Evolutionary conservation across 2,329 filamentous ascomycete genomes (phyloP).

Genomic region (Lasiodiplodia hormozganensis): DNA sequence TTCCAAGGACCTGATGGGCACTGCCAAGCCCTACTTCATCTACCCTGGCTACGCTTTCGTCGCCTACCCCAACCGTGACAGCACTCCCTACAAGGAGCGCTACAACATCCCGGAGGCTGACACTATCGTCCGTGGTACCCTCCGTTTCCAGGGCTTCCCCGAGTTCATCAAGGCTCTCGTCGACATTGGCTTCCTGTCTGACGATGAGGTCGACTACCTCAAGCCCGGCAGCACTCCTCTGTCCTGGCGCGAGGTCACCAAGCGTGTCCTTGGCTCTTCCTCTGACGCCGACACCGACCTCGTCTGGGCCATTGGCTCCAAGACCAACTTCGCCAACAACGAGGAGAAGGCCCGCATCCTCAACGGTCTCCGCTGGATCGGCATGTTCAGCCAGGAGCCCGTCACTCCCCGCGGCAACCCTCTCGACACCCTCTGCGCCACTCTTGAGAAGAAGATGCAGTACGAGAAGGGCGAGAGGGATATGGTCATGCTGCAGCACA

Average conservation of each 20-base stretch:
- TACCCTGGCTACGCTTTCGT: constrained; percentile 90
- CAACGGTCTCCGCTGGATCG: constrained; percentile 75
- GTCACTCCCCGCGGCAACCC: constrained; percentile 79
- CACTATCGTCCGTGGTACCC: constrained; percentile 83
- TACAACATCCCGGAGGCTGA: constrained; percentile 92
- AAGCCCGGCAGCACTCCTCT: constrained; percentile 62
- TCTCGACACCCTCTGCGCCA: constrained; percentile 88
- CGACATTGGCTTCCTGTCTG: constrained; percentile 86
- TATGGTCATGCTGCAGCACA: constrained; percentile 79
- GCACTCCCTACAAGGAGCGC: constrained; percentile 82
- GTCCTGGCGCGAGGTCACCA: constrained; percentile 84
- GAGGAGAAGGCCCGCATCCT: constrained; percentile 75
- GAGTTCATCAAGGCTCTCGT: constrained; percentile 88
- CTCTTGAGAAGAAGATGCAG: constrained; percentile 90
- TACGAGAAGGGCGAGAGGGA: constrained; percentile 84
- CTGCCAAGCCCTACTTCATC: constrained; percentile 88
- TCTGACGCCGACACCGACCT: constrained; percentile 74
- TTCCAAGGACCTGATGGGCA: constrained; percentile 78
- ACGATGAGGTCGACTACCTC: constrained; percentile 70
- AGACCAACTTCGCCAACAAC: constrained; percentile 72
- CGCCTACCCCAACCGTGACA: constrained; percentile 92
- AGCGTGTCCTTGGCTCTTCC: constrained; percentile 74
- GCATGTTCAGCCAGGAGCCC: constrained; percentile 70
- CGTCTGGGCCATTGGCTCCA: constrained; percentile 73
- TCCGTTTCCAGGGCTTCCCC: constrained; percentile 89